These are phyloP conservation scores for Zymoseptoria pseudotritici DNA, from an alignment of 2,329 filamentous ascomycete genomes.

Conservation along the genomic window DNA sequence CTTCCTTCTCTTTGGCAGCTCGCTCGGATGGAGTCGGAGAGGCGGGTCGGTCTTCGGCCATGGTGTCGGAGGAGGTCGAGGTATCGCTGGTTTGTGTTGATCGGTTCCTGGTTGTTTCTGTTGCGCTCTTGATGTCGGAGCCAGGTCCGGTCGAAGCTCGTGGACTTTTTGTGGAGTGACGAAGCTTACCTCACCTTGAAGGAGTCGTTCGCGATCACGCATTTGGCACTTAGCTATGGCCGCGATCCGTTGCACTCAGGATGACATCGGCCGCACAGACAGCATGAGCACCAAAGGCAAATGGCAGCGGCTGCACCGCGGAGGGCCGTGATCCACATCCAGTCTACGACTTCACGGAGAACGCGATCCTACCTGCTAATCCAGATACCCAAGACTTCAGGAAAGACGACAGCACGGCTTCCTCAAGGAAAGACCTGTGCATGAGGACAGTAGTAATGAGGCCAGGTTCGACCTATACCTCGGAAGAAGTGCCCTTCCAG, in stretches of 20 bases:
- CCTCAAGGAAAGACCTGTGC: neutral
- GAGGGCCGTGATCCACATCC: neutral
- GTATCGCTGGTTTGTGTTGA: neutral
- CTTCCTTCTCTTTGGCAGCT: slow-evolving; percentile 49
- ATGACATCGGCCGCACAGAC: neutral
- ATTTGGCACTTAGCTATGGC: neutral
- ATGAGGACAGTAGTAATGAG: neutral
- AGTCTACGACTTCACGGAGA: neutral
- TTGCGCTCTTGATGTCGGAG: neutral
- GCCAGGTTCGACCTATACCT: neutral
- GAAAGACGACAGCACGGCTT: neutral
- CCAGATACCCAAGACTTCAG: neutral
- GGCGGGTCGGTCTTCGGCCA: slow-evolving; percentile 24
- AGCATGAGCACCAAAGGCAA: neutral
- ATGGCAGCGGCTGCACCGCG: neutral
- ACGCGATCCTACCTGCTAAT: neutral
- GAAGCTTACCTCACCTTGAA: neutral
- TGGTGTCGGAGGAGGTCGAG: neutral
- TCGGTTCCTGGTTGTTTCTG: neutral
- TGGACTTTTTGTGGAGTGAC: neutral
- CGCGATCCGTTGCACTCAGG: neutral
- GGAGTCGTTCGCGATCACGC: neutral
- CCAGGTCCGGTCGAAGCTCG: neutral
- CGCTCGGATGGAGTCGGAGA: slow-evolving; percentile 49
- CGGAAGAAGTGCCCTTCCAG: slow-evolving; percentile 1